Evolutionary conservation across 225 moss, liverwort and hornwort species (phyloP).

Genomic region (Thuidium tamariscinum): DNA sequence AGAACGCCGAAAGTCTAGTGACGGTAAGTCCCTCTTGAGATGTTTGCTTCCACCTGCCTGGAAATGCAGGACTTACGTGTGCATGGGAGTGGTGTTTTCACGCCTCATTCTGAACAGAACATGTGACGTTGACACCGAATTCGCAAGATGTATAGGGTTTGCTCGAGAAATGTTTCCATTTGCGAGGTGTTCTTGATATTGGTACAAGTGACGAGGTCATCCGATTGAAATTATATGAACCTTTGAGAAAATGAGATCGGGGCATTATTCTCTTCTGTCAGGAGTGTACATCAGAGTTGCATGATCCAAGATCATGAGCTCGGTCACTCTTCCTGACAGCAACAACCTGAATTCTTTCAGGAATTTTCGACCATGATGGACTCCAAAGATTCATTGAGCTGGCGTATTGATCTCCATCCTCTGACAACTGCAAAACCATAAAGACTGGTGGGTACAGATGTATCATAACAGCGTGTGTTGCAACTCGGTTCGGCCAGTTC

Average conservation of each 20-base stretch:
- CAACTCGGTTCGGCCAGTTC: neutral
- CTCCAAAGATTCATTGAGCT: neutral
- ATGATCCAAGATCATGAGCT: constrained; percentile 1
- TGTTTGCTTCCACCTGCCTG: neutral
- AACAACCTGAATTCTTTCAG: neutral
- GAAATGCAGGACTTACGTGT: neutral
- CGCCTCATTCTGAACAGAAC: neutral
- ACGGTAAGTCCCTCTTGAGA: neutral
- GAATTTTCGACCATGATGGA: neutral
- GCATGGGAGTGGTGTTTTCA: neutral
- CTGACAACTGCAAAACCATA: neutral
- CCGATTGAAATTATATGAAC: neutral
- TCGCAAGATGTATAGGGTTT: neutral
- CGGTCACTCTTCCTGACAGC: neutral
- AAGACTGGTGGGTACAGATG: neutral
- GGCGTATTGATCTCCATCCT: neutral
- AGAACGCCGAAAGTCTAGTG: neutral
- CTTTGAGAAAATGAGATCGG: neutral
- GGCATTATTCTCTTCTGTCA: neutral
- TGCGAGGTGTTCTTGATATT: neutral
- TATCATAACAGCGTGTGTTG: constrained; percentile 14
- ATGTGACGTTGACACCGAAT: neutral
- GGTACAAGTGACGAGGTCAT: neutral
- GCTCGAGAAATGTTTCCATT: neutral
- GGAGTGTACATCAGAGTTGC: neutral